Base-by-base conservation (phyloP, 2,329 filamentous ascomycete genomes). In the Periconia digitata region DNA sequence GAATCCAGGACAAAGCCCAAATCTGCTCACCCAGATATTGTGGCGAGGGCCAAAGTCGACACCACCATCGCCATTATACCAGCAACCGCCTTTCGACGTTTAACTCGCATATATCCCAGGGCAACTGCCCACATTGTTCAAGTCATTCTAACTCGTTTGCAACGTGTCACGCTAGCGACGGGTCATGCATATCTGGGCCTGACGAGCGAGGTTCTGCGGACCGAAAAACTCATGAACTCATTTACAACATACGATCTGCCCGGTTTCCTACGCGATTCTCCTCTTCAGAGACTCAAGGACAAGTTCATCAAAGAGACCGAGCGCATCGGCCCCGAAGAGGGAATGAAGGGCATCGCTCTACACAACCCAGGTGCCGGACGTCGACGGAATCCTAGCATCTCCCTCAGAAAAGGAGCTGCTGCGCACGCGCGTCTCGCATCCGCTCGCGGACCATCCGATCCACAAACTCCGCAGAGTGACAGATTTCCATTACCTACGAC, bases 61-160 rank as follows among this genome's bases (percentile, higher is more conserved):
- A 99, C 94, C 0, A 99, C 95, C 0, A 96, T 99, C 71, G 94
- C 94, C 6, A 95, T 99, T 55, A 99, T 99, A 48, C 95, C 95
- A 1, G 94, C 94, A 1, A 96, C 91, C 66, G 95, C 94, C 3
- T 99, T 99, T 62, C 85, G 91, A 44, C 85, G 95, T 8, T 77
- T 99, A 44, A 99, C 95, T 43, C 85, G 90, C 64, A 86, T 96
- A 20, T 99, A 97, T 61, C 94, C 94, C 8, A 95, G 95, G 74
- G 92, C 95, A 8, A 96, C 94, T 2, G 87, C 94, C 1, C 95
- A 99, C 64, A 97, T 99, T 55, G 91, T 99, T 6, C 94, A 99
- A 66, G 92, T 99, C 39, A 99, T 99, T 52, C 75, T 99, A 24
- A 96, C 95, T 2, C 84, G 95, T 41, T 86, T 99, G 43, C 92